Percentiles rank a stretch among this genome's conserved stretches.
Conservation (phyloP, 208 protist genomes). For the Pavlovales sp. region DNA sequence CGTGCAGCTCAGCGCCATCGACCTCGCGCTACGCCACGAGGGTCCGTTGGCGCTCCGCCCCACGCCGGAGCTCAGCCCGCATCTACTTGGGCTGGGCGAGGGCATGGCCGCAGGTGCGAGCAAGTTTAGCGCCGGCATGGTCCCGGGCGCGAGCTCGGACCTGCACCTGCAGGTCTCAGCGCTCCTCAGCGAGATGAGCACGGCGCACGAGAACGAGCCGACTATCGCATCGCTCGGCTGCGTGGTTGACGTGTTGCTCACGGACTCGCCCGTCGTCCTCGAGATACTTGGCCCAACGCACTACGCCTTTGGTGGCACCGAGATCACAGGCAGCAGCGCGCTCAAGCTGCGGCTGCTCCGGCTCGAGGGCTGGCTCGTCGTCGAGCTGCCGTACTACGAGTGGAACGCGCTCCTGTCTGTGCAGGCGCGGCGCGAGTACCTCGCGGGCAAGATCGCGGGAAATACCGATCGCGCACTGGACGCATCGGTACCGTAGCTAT, state of each 20-base stretch:
- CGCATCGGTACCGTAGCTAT: too few relatives aligned
- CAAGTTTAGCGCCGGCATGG: not conserved
- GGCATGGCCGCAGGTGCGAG: too few relatives aligned
- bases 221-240: not conserved
- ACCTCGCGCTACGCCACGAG: not conserved
- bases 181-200: not conserved
- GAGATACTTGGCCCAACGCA: not conserved
- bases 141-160: not conserved
- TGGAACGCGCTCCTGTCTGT: not conserved
- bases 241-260: not conserved
- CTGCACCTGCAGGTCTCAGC: not conserved
- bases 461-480: too few relatives aligned
- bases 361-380: not conserved
- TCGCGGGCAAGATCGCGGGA: not conserved
- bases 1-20: not conserved
- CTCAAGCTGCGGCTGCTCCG: not conserved
- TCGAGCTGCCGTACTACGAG: not conserved
- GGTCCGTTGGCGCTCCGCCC: not conserved
- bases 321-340: not conserved
- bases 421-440: not conserved
- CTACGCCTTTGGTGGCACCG: not conserved
- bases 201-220: not conserved
- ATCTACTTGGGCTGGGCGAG: not conserved
- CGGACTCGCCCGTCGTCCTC: not conserved
- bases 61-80: not conserved